Conservation (phyloP, 306 rosid species). For the Prunus salicina region DNA sequence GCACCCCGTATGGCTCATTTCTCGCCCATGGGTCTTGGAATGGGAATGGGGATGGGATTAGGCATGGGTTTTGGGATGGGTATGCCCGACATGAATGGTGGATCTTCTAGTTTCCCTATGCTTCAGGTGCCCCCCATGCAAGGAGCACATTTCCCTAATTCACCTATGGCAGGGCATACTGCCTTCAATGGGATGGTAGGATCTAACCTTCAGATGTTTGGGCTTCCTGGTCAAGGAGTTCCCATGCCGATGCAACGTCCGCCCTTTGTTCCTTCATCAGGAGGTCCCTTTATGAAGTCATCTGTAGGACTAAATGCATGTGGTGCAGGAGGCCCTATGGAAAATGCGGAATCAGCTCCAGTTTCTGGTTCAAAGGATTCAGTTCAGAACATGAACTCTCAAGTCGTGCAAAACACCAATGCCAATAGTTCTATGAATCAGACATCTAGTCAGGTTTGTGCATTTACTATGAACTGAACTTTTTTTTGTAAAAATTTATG, state of each 20-base stretch:
- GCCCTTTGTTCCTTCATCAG: slow-evolving; percentile 44
- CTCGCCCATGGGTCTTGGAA: slow-evolving; percentile 57
- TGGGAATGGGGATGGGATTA: slow-evolving; percentile 60
- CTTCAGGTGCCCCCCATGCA: slow-evolving; percentile 72
- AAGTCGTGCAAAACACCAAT: slow-evolving; percentile 34
- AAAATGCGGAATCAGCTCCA: slow-evolving; percentile 44
- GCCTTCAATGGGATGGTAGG: slow-evolving; percentile 60
- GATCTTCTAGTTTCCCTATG: slow-evolving; percentile 64
- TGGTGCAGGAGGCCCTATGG: slow-evolving; percentile 47
- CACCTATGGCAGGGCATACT: slow-evolving; percentile 52
- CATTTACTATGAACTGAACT: slow-evolving; percentile 7
- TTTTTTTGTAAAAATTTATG: slow-evolving; percentile 7
- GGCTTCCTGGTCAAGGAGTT: slow-evolving; percentile 72
- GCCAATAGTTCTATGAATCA: slow-evolving; percentile 39
- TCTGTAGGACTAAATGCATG: slow-evolving; percentile 31
- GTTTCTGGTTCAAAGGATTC: slow-evolving; percentile 51
- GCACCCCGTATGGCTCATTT: slow-evolving; percentile 61
- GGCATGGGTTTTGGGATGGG: slow-evolving; percentile 80
- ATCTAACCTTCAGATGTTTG: slow-evolving; percentile 60
- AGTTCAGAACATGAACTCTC: slow-evolving; percentile 40
- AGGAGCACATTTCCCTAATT: slow-evolving; percentile 63
- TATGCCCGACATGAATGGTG: slow-evolving; percentile 67
- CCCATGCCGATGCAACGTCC: slow-evolving; percentile 50
- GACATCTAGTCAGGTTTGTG: slow-evolving; percentile 52
- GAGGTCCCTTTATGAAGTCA: slow-evolving; percentile 51